Percentiles rank a stretch among this genome's conserved stretches.
These are phyloP conservation scores for Silene conica DNA, from an alignment of 148 eudicot species.

Conservation along the genomic window DNA sequence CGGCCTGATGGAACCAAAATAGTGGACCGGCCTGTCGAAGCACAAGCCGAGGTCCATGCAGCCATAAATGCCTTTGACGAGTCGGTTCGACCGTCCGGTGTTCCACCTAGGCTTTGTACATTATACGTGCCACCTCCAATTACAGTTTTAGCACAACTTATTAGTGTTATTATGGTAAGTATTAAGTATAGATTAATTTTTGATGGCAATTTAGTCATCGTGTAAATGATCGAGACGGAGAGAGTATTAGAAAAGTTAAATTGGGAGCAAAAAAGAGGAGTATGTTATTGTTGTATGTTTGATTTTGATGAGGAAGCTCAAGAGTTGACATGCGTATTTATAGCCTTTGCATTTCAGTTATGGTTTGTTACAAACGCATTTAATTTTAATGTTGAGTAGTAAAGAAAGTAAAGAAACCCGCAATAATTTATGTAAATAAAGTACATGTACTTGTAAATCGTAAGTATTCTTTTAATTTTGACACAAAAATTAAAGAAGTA, in stretches of 20 bases:
- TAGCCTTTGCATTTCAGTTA: slow-evolving; percentile 12
- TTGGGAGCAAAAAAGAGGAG: neutral
- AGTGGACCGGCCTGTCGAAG: slow-evolving; percentile 30
- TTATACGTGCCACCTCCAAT: slow-evolving; percentile 13
- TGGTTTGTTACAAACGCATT: slow-evolving; percentile 9
- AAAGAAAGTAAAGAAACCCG: neutral
- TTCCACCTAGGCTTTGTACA: slow-evolving; percentile 37
- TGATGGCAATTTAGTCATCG: neutral
- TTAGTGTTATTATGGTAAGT: neutral
- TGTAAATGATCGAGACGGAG: neutral
- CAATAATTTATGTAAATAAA: too few species aligned
- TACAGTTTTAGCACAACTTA: neutral
- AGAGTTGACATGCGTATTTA: slow-evolving; percentile 11
- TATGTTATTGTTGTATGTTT: too few species aligned
- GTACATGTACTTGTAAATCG: too few species aligned
- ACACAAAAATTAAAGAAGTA: too few species aligned
- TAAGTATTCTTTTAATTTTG: too few species aligned
- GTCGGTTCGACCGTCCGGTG: slow-evolving; percentile 35
- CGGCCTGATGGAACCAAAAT: slow-evolving; percentile 19
- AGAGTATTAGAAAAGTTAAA: too few species aligned
- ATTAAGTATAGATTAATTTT: neutral
- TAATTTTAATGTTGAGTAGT: neutral
- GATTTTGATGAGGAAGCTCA: slow-evolving; percentile 6
- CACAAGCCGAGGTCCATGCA: slow-evolving; percentile 52
- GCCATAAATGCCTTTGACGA: slow-evolving; percentile 26